A percentile compares a stretch with the other conserved stretches of the same genome.
Conservation (phyloP, 768 basidiomycete species). For the Hericium coralloides region DNA sequence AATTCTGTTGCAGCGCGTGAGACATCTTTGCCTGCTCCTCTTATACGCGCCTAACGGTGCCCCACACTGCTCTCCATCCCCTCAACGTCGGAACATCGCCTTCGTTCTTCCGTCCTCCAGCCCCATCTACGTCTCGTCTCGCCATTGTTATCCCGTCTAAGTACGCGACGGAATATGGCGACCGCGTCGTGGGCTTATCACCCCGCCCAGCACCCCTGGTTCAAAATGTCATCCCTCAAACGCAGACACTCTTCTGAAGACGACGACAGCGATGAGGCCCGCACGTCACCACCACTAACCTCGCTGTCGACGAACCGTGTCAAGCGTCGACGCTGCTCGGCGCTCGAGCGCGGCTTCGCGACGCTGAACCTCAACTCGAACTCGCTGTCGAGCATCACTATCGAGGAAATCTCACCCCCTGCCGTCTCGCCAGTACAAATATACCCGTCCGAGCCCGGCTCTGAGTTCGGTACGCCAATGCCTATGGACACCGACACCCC, state of each 20-base stretch:
- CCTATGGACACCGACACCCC: not conserved
- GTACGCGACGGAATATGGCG: conserved; percentile 18
- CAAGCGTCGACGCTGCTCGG: conserved; percentile 9
- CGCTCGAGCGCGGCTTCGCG: conserved; percentile 8
- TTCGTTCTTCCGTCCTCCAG: no score
- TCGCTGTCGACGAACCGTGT: not conserved
- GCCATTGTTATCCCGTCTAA: no score
- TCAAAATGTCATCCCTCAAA: conserved; percentile 29
- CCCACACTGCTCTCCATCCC: no score
- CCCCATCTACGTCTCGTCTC: no score
- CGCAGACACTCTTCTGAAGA: conserved; percentile 23
- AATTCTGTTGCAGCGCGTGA: no score
- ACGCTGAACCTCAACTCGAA: not conserved
- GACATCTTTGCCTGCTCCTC: no score
- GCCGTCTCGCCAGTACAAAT: not conserved
- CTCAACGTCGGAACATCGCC: no score
- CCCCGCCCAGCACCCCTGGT: conserved; percentile 37
- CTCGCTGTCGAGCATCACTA: not conserved
- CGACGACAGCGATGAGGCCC: not conserved
- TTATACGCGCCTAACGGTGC: no score
- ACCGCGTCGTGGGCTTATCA: conserved; percentile 24
- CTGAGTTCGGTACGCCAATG: not conserved
- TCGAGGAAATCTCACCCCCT: not conserved
- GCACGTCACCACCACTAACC: not conserved
- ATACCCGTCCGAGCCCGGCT: not conserved